Evolutionary conservation across 2,329 filamentous ascomycete genomes (phyloP), one percentile per base, ranked within the genome.

Genomic region (Alternaria sp.): DNA sequence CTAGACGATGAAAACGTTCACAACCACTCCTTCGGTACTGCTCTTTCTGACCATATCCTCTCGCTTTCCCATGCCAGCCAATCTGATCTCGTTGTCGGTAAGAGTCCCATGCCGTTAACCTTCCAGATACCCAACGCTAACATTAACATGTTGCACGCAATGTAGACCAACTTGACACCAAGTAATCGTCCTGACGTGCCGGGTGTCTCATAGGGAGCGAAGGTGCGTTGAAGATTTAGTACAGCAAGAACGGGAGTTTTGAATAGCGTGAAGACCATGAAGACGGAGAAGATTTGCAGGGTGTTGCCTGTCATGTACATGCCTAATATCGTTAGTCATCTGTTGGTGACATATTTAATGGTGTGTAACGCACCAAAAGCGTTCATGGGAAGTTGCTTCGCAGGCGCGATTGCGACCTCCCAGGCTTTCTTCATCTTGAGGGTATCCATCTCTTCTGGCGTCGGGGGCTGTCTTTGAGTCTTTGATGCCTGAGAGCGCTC

Each of bases 301-400:
- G 92, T 93, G 81, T 98, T 99, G 72, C 95, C 95, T 31, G 94
- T 96, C 95, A 99, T 99, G 85, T 99, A 99, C 93, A 98, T 98
- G 89, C 77, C 77, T 79, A 28, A 6, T 23, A 5, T 3, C 4
- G 29, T 54, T 14, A 58, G 54, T 26, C 9, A 45, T 64, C 37
- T 54, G 58, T 4, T 13, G 28, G 13, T 11, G 21, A 17, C 33
- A 6, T n/a, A 29, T 52, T 5, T 9, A 26, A 23, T 17, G 34
- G n/a, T 29, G 17, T 33, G 26, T 29, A 44, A 61, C 71, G 52
- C 54, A 78, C 97, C 97, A 77, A 99, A 94, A 63, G 90, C 93
- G 56, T 96, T 98, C 95, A 99, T 99, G 58, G 95, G 95, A 45
- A 99, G 84, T 76, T 90, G 89, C 82, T 99, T 99, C 62, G 95